Base-by-base conservation (phyloP, 768 basidiomycete genomes). In the Kwoniella dendrophila region DNA sequence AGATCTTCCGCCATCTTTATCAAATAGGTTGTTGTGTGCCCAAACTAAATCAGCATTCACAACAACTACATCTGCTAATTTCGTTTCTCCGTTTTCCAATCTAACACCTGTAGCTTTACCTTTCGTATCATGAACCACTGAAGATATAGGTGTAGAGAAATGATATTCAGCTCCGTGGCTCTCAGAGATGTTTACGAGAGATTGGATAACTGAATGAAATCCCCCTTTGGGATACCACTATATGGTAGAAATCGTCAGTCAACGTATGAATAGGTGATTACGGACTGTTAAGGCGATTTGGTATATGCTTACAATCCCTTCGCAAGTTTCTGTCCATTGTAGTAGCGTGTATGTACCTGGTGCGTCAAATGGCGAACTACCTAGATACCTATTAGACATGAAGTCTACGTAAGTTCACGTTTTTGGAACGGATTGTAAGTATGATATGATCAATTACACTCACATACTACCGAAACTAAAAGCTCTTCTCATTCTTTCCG, bases 41-140 rank as follows among this genome's bases (percentile, higher is more conserved):
- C 78, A 82, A 3, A 80, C 76, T 40, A 81, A 63, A 67, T 82
- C 81, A 8, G 81, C 81, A 65, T 82, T 82, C 63, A 81, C 78
- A 24, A 81, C 72, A 30, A 81, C 81, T 16, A 80, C 50, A 63
- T 81, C 81, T 10, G 81, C 79, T 3, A 49, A 34, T 49, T 70
- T 64, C 56, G 53, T 50, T 69, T 77, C 59, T 45, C 80, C 73
- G 43, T 73, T 65, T 30, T 56, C 76, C 27, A 80, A 70, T 20
- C 62, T 59, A 38, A 81, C 75, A 11, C 81, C 81, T 14, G 68
- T 79, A 2, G 80, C 79, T 7, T 66, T 64, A 47, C 72, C 67
- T 43, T 66, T 56, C 27, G 65, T 54, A 29, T 77, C 66, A 57
- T 75, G 66, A 3, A 70, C 68, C 49, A 82, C 77, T n/a, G 68